Evolutionary conservation across 23 red algal species (phyloP).

Genomic region (Gracilaria vermiculophylla): DNA sequence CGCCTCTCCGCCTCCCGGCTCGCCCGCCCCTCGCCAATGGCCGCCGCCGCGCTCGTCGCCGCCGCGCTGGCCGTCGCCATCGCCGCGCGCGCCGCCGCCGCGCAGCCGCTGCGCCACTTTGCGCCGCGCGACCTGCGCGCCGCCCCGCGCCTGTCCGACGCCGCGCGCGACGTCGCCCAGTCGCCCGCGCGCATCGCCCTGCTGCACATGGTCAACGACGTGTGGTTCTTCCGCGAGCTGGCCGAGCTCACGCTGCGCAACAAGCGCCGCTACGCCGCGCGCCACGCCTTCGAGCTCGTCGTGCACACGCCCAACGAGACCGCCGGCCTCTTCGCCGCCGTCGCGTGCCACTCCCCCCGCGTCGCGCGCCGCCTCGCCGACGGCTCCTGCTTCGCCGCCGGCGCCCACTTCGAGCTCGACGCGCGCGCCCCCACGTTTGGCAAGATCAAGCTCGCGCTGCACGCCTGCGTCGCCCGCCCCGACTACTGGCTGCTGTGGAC

Average conservation of each 20-base stretch:
- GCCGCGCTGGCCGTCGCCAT: too few species aligned
- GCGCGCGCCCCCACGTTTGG: conserved; percentile 84
- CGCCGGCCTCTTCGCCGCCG: conserved; percentile 54
- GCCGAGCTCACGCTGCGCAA: conserved; percentile 58
- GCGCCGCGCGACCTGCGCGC: neutral
- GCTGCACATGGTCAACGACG: conserved; percentile 83
- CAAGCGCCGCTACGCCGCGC: conserved; percentile 81
- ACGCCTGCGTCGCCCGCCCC: conserved; percentile 74
- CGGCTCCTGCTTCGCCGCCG: conserved; percentile 35
- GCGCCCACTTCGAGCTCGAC: conserved; percentile 54
- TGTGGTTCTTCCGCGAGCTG: conserved; percentile 79
- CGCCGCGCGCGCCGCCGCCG: neutral
- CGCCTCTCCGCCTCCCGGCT: neutral
- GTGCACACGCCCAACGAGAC: conserved; percentile 74
- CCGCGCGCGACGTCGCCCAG: neutral
- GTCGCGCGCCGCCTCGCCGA: conserved; percentile 4
- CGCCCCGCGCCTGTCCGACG: neutral
- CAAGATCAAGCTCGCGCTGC: conserved; percentile 88
- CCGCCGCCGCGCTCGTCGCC: neutral
- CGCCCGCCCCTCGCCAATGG: neutral
- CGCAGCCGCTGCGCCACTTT: neutral
- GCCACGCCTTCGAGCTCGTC: conserved; percentile 80
- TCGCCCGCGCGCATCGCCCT: conserved; percentile 64
- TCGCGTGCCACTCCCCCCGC: neutral
- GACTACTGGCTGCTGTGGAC: conserved; percentile 90